Evolutionary conservation across 1,284 basidiomycete genomes (phyloP), one percentile per base, ranked within the genome.

Genomic region (Anthracocystis panici-leucophaei): DNA sequence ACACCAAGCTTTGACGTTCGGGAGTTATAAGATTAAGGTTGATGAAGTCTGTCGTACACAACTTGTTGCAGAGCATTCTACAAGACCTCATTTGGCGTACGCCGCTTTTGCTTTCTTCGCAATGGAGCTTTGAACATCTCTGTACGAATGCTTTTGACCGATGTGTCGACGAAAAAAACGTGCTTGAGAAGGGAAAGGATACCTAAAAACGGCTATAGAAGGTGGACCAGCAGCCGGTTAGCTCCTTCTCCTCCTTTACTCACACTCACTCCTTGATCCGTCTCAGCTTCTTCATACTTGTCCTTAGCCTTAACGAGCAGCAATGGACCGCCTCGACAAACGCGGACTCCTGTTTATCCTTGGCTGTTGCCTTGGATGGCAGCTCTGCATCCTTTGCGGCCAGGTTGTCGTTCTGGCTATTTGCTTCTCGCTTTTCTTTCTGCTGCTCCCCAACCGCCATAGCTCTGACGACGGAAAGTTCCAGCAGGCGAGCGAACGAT

Each of bases 331-430:
- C 1, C 29, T 31, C 18, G 12, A 27, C 8, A 25, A 25, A 1
- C 31, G 38, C 11, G 41, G 27, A n/a, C 48, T 57, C 2, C 21
- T 61, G 2, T 52, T 61, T 38, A 27, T 21, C 27, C 8, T 61
- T 12, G 58, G 65, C 42, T 68, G 23, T 49, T 56, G 21, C 27
- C 6, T 55, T 1, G 51, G 46, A 3, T 27, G 54, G 27, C 56
- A 56, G 20, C 52, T 64, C 12, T 59, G 57, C 38, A 42, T 6
- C 3, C 14, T 69, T 20, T 48, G 41, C 33, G 49, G 35, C n/a
- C 60, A 64, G 25, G 2, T 51, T 5, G 5, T 49, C 20, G 2
- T 56, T 2, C 21, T 59, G 5, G 23, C 21, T 20, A 27, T 41
- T 4, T 58, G 23, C 52, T 42, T 54, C n/a, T 8, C 48, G 14